Evolutionary conservation across 2,329 filamentous ascomycete genomes (phyloP).

Genomic region (Bimuria novae-zelandiae): DNA sequence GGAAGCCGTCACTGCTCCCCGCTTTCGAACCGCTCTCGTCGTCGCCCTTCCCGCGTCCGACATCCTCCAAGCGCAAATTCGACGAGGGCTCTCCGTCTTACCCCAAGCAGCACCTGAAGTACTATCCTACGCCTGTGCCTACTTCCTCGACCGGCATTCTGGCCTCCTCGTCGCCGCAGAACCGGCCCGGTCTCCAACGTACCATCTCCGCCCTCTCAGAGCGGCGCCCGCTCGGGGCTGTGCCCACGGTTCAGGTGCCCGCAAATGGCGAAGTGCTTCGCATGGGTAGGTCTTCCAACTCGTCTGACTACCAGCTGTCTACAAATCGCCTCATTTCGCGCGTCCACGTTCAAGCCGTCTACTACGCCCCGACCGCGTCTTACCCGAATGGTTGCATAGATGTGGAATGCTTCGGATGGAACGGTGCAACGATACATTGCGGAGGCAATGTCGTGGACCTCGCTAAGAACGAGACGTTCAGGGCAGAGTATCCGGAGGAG

Average conservation of each 20-base stretch:
- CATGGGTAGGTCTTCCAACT: conserved; percentile 93
- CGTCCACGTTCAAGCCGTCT: conserved; percentile 87
- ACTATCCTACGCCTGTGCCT: conserved; percentile 89
- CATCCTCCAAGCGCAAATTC: conserved; percentile 68
- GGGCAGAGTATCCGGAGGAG: conserved; percentile 81
- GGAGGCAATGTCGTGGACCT: conserved; percentile 86
- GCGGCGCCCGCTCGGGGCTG: conserved; percentile 78
- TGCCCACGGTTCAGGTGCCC: conserved; percentile 81
- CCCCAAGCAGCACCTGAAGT: conserved; percentile 61
- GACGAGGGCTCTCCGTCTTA: conserved; percentile 54
- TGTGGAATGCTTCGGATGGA: conserved; percentile 93
- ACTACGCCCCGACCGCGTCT: conserved; percentile 69
- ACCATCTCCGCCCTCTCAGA: conserved; percentile 68
- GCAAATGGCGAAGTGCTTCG: conserved; percentile 79
- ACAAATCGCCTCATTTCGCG: conserved; percentile 91
- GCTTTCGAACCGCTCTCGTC: conserved; percentile 81
- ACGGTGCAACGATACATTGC: conserved; percentile 90
- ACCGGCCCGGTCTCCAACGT: conserved; percentile 61
- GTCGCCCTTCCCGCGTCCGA: conserved; percentile 69
- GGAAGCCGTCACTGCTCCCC: conserved; percentile 73
- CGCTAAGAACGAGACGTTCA: conserved; percentile 85
- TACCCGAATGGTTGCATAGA: conserved; percentile 79
- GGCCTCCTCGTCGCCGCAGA: conserved; percentile 72
- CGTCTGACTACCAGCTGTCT: conserved; percentile 92
- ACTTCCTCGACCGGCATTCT: conserved; percentile 93